Conservation (phyloP, 2,329 filamentous ascomycete genomes). For the Colletotrichum sp. region DNA sequence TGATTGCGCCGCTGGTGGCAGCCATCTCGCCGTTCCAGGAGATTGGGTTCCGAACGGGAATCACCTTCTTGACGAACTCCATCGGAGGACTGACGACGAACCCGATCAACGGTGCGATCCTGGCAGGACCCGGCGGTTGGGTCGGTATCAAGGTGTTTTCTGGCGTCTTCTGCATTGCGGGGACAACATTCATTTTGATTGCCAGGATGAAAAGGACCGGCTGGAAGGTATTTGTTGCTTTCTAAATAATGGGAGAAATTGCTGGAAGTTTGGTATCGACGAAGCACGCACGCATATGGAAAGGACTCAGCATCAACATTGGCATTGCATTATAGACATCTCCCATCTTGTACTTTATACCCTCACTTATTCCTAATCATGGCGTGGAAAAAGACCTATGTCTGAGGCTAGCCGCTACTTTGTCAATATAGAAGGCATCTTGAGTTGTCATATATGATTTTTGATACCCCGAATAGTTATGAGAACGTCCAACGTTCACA, state of each 20-base stretch:
- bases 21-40: slow-evolving; percentile 61
- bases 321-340: neutral
- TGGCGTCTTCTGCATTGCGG: slow-evolving; percentile 33
- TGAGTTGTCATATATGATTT: neutral
- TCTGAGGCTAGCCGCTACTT: neutral
- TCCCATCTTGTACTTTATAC: neutral
- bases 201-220: slow-evolving; percentile 31
- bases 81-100: slow-evolving; percentile 61
- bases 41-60: slow-evolving; percentile 54
- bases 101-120: slow-evolving; percentile 58
- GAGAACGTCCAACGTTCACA: neutral
- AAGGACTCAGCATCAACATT: neutral
- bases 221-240: slow-evolving; percentile 26
- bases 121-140: slow-evolving; percentile 32
- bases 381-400: neutral
- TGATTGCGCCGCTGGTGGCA: slow-evolving; percentile 41
- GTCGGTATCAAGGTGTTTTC: slow-evolving; percentile 41
- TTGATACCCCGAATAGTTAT: neutral
- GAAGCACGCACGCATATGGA: neutral
- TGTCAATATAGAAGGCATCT: neutral
- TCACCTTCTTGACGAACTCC: slow-evolving; percentile 56
- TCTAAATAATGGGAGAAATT: slow-evolving; percentile 18
- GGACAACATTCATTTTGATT: slow-evolving; percentile 28
- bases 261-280: neutral
- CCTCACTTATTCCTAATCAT: neutral